Conservation (phyloP, 176 grass and related monocot species). For the Musa acuminata region DNA sequence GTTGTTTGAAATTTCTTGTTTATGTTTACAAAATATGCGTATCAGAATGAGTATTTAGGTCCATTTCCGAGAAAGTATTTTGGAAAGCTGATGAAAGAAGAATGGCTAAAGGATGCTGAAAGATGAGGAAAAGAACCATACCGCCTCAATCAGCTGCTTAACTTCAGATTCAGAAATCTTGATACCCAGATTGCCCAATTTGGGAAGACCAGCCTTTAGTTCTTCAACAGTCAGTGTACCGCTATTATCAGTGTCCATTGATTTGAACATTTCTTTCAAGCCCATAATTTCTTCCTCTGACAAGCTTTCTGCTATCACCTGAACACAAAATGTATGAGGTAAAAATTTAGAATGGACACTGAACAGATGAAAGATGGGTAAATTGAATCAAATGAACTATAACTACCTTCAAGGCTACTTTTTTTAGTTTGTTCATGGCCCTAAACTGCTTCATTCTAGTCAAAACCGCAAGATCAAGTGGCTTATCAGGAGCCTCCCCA, state of each 20-base stretch:
- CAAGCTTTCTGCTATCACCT: constrained; percentile 20
- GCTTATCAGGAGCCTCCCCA: constrained; percentile 20
- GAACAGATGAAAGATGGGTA: background rate
- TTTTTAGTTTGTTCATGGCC: constrained; percentile 24
- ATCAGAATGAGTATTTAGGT: too few species aligned
- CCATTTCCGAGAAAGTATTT: too few species aligned
- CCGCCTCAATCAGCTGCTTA: constrained; percentile 11
- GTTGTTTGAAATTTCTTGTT: too few species aligned
- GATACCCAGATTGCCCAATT: constrained; percentile 13
- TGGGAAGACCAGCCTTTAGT: constrained; percentile 13
- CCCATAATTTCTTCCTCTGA: constrained; percentile 25
- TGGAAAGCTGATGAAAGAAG: background rate
- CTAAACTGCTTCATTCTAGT: constrained; percentile 25
- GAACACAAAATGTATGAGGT: background rate
- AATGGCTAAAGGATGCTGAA: background rate
- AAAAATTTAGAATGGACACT: background rate
- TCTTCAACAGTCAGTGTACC: constrained; percentile 17
- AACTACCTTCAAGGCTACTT: constrained; percentile 23
- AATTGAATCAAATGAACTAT: background rate
- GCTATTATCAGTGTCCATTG: constrained; percentile 21
- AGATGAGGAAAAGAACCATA: background rate
- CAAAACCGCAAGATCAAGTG: constrained; percentile 18
- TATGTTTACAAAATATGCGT: too few species aligned
- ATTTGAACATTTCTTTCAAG: constrained; percentile 24
- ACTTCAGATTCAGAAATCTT: constrained; percentile 23